A percentile compares a stretch with the other conserved stretches of the same genome.
phyloP scores from a whole-genome alignment of 2,329 filamentous ascomycete species.

The Fusarium guadeloupense region DNA sequence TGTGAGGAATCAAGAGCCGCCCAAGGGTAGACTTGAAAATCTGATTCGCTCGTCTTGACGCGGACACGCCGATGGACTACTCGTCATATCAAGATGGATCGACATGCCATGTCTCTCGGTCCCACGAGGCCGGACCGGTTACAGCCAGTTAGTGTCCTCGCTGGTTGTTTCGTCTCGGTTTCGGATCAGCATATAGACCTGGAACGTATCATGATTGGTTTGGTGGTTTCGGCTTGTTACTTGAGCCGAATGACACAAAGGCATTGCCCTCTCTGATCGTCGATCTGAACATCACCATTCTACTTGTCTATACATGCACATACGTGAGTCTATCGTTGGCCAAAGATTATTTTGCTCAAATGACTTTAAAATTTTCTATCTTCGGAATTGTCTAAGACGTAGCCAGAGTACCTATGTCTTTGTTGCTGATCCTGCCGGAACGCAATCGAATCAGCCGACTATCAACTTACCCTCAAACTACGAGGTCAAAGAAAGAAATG shows the following conservation, averaged over 20 bases:
- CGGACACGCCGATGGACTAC: constrained; percentile 27
- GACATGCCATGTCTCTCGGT: constrained; percentile 19
- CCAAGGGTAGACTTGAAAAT: not conserved
- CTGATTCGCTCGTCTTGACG: constrained; percentile 26
- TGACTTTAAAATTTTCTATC: not conserved
- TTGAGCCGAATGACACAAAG: constrained; percentile 12
- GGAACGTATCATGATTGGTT: constrained; percentile 16
- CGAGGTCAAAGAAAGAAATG: not conserved
- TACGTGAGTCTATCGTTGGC: no score
- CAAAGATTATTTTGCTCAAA: not conserved
- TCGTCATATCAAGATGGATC: constrained; percentile 16
- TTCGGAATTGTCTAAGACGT: constrained; percentile 12
- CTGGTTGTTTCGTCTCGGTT: constrained; percentile 21
- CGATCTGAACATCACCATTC: not conserved
- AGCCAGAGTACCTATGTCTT: not conserved
- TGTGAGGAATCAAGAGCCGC: constrained; percentile 13
- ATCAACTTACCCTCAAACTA: constrained; percentile 12
- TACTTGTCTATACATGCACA: not conserved
- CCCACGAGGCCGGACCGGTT: constrained; percentile 10
- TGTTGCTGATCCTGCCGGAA: constrained; percentile 3
- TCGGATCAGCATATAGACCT: constrained; percentile 7
- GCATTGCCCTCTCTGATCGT: constrained; percentile 6
- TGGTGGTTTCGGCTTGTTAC: not conserved
- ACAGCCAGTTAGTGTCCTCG: constrained; percentile 12
- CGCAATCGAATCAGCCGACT: not conserved